A percentile compares a stretch with the other conserved stretches of the same genome.
These are phyloP conservation scores for Aspergillus piperis DNA, from an alignment of 2,329 filamentous ascomycete species.

Conservation along the genomic window DNA sequence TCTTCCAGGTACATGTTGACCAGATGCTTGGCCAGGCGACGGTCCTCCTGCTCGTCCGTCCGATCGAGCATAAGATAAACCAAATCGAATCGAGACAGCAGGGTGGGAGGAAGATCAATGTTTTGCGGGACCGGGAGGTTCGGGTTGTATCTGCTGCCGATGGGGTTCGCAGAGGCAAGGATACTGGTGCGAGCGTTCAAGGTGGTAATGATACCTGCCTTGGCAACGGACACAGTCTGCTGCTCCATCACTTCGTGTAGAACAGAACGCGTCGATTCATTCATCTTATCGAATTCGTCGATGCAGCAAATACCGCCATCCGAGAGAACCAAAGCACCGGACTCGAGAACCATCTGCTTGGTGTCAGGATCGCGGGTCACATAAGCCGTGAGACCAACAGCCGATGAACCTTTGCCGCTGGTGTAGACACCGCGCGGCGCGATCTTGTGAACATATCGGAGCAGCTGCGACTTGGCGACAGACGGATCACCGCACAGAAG, in stretches of 20 bases:
- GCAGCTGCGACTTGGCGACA: constrained; percentile 90
- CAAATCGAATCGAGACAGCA: constrained; percentile 93
- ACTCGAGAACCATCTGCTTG: constrained; percentile 72
- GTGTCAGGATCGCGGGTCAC: constrained; percentile 74
- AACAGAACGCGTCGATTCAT: constrained; percentile 70
- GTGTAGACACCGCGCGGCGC: constrained; percentile 83
- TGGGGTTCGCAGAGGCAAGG: constrained; percentile 94
- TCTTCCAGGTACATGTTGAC: constrained; percentile 97
- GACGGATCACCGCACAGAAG: constrained; percentile 96
- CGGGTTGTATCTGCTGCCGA: constrained; percentile 96
- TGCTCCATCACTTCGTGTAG: constrained; percentile 82
- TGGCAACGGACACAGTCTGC: constrained; percentile 75
- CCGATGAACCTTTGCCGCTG: constrained; percentile 73
- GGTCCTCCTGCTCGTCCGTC: constrained; percentile 85
- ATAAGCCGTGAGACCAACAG: constrained; percentile 76
- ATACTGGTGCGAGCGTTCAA: constrained; percentile 95
- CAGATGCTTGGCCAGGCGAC: constrained; percentile 85
- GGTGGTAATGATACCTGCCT: constrained; percentile 79
- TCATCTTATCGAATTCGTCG: constrained; percentile 81
- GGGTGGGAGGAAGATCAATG: constrained; percentile 92
- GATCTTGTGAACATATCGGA: constrained; percentile 96
- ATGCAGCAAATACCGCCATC: constrained; percentile 78
- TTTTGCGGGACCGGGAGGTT: constrained; percentile 96
- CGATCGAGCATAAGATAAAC: constrained; percentile 96
- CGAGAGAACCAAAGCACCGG: constrained; percentile 70